These are phyloP conservation scores for Postia placenta DNA, from an alignment of 768 basidiomycete genomes.

Conservation along the genomic window DNA sequence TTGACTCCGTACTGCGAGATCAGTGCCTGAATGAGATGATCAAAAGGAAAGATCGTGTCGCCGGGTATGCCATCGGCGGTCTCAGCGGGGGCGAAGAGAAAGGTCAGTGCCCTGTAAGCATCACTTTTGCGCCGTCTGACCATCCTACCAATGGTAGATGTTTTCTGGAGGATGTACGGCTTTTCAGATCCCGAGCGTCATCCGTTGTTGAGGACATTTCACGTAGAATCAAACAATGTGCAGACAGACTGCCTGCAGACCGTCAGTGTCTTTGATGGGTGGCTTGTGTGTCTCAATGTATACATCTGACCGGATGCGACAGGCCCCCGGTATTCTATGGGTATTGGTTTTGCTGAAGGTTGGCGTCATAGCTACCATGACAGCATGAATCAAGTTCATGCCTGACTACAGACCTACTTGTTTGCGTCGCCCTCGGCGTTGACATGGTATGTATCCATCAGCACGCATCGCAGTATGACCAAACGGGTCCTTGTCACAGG, in stretches of 20 bases:
- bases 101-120: conserved; percentile 37
- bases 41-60: conserved; percentile 62
- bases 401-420: conserved; percentile 73
- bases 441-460: conserved; percentile 87
- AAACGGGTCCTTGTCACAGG: too few species aligned
- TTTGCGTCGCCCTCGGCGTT: conserved; percentile 87
- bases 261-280: conserved; percentile 47
- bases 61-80: conserved; percentile 91
- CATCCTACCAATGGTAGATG: conserved; percentile 36
- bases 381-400: too few species aligned
- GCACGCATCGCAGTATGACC: too few species aligned
- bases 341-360: conserved; percentile 91
- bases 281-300: too few species aligned
- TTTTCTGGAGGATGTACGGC: conserved; percentile 80
- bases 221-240: conserved; percentile 77
- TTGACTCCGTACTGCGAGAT: conserved; percentile 65
- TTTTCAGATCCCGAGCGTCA: too few species aligned
- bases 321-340: conserved; percentile 93
- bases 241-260: conserved; percentile 71
- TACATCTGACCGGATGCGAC: too few species aligned
- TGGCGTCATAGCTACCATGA: too few species aligned
- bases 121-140: background rate
- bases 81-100: conserved; percentile 90
- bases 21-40: conserved; percentile 81
- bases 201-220: too few species aligned